Percentiles rank a stretch among this genome's conserved stretches.
phyloP scores from a whole-genome alignment of 345 rosid genomes.

The Clausena lansium region DNA sequence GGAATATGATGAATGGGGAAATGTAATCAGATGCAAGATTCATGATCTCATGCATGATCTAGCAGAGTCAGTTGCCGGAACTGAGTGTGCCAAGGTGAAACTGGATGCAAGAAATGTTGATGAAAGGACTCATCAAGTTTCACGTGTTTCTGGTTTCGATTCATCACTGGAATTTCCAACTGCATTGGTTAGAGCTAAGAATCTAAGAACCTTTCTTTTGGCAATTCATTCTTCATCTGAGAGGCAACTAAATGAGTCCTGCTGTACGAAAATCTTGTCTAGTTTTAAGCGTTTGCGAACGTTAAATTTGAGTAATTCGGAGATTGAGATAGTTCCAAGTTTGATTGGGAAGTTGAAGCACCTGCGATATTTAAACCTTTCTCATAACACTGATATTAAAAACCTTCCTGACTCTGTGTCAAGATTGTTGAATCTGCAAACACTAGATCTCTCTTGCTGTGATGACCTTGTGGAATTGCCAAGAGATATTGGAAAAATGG shows the following conservation, averaged over 20 bases:
- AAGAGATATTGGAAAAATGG: background rate
- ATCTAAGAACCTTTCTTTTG: background rate
- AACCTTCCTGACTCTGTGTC: constrained; percentile 12
- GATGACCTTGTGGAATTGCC: constrained; percentile 4
- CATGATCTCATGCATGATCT: constrained; percentile 16
- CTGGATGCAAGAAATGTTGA: too few relatives aligned
- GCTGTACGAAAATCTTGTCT: background rate
- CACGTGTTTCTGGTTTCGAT: background rate
- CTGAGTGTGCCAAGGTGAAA: constrained; percentile 14
- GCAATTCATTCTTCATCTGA: background rate
- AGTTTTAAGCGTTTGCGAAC: background rate
- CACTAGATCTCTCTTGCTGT: constrained; percentile 11
- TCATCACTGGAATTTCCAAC: background rate
- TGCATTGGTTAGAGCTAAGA: background rate
- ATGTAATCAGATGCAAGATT: constrained; percentile 10
- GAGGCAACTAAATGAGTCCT: background rate
- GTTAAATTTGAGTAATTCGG: background rate
- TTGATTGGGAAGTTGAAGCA: constrained; percentile 13
- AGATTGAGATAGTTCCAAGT: background rate
- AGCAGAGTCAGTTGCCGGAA: background rate
- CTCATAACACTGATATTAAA: background rate
- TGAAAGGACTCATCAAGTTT: constrained; percentile 10
- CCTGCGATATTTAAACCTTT: constrained; percentile 22
- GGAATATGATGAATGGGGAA: constrained; percentile 6
- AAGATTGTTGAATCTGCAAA: constrained; percentile 11